These are phyloP conservation scores for Tolypocladium endophyticum DNA, from an alignment of 2,329 filamentous ascomycete species.

Conservation along the genomic window DNA sequence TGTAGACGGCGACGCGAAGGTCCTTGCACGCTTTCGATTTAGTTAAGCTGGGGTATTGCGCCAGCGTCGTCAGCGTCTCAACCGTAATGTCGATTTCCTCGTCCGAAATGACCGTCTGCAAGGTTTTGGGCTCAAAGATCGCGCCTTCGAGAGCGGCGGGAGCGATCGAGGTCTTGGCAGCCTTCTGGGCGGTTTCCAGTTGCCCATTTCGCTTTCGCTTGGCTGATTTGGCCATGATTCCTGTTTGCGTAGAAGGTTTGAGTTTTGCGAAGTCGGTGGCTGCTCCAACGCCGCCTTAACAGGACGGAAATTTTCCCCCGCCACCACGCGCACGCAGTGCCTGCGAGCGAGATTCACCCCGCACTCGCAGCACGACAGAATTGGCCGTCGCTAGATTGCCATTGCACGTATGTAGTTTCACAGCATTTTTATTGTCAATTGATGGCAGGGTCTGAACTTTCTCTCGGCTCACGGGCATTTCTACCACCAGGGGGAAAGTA, in stretches of 20 bases:
- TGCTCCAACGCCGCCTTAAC: not conserved
- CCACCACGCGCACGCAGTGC: not conserved
- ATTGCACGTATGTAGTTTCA: too few relatives aligned
- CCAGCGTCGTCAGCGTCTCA: constrained; percentile 50
- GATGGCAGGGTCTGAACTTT: too few relatives aligned
- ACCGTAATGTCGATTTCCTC: constrained; percentile 59
- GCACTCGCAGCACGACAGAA: not conserved
- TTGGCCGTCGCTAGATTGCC: too few relatives aligned
- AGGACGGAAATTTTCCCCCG: not conserved
- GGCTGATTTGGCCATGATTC: constrained; percentile 22
- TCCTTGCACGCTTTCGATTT: constrained; percentile 61
- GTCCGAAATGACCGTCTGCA: constrained; percentile 44
- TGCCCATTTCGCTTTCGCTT: constrained; percentile 34
- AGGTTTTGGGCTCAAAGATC: constrained; percentile 32
- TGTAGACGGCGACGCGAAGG: constrained; percentile 55
- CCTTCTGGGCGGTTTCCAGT: constrained; percentile 23
- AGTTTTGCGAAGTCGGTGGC: not conserved
- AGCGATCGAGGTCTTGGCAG: constrained; percentile 21
- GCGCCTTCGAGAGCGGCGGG: constrained; percentile 23
- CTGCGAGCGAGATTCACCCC: not conserved
- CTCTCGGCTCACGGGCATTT: too few relatives aligned
- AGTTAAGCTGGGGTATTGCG: constrained; percentile 49
- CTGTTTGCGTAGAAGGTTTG: not conserved
- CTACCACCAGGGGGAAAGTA: too few relatives aligned
- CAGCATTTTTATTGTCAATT: too few relatives aligned